Conservation (phyloP, 129 eudicot genomes). For the Escallonia herrerae region DNA sequence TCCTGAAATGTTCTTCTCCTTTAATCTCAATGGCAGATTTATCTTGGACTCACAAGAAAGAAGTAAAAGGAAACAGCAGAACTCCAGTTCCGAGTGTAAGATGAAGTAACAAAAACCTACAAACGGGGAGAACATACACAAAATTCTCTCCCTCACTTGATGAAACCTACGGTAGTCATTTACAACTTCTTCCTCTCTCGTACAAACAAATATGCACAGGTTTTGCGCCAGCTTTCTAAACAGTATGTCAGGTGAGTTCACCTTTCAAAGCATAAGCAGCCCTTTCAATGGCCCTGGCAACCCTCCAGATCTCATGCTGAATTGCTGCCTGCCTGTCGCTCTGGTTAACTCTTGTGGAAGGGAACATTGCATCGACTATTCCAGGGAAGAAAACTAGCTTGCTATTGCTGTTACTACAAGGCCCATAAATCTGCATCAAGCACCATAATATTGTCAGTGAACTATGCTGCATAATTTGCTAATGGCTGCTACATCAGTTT, state of each 20-base stretch:
- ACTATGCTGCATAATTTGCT: neutral
- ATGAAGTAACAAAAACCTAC: neutral
- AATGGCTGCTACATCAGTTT: no score
- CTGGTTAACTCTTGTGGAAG: constrained; percentile 1
- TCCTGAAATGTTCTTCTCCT: no score
- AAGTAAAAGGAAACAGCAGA: neutral
- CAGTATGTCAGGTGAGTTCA: constrained; percentile 30
- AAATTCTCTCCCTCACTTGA: neutral
- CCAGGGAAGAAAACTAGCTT: constrained; percentile 62
- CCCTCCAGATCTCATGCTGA: constrained; percentile 92
- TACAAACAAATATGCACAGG: neutral
- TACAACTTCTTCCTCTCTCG: neutral
- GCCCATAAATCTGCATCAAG: constrained; percentile 68
- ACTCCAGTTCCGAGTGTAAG: neutral
- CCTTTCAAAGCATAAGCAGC: constrained; percentile 60
- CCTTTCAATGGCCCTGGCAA: constrained; percentile 77
- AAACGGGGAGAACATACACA: neutral
- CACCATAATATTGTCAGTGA: constrained; percentile 5
- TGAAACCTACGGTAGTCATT: no score
- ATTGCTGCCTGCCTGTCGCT: constrained; percentile 28
- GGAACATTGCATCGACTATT: constrained; percentile 48
- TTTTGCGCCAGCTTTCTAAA: neutral
- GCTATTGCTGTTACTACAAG: constrained; percentile 31
- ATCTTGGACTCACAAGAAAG: no score
- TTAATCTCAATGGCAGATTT: no score